phyloP scores from a whole-genome alignment of 2,329 filamentous ascomycete genomes.

The Microthyrium microscopicum region DNA sequence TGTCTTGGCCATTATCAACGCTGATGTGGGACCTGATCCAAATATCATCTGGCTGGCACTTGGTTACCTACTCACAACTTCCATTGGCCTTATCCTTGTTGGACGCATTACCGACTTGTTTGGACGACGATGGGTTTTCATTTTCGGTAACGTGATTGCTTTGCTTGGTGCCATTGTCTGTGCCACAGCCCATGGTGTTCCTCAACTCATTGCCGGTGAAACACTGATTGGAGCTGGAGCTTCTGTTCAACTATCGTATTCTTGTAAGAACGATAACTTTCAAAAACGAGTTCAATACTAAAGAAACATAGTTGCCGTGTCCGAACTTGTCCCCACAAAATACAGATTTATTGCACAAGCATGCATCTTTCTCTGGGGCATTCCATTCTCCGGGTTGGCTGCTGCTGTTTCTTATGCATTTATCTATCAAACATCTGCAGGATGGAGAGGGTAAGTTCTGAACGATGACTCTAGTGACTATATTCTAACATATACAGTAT shows the following conservation, averaged over 20 bases:
- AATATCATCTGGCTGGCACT: constrained; percentile 12
- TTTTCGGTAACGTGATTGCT: constrained; percentile 10
- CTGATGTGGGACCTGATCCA: constrained; percentile 12
- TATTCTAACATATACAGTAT: neutral
- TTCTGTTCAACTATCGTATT: constrained; percentile 11
- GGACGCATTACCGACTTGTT: constrained; percentile 16
- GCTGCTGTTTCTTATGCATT: constrained; percentile 7
- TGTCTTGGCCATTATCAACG: constrained; percentile 12
- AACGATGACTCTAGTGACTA: neutral
- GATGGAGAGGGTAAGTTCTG: constrained; percentile 9
- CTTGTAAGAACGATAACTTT: constrained; percentile 8
- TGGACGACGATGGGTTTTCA: constrained; percentile 12
- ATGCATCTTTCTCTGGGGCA: constrained; percentile 11
- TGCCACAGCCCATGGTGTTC: constrained; percentile 10
- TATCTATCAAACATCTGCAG: constrained; percentile 4
- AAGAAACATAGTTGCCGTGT: constrained; percentile 8
- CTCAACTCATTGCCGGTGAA: constrained; percentile 11
- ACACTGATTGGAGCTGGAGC: constrained; percentile 11
- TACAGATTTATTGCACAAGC: constrained; percentile 11
- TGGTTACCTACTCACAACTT: constrained; percentile 11
- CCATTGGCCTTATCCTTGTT: constrained; percentile 12
- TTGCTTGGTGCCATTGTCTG: constrained; percentile 11
- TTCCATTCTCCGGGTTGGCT: constrained; percentile 9
- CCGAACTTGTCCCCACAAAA: constrained; percentile 12
- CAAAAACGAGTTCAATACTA: neutral